These are phyloP conservation scores for Cladosporium sp. DNA, from an alignment of 2,329 filamentous ascomycete species.

Conservation along the genomic window DNA sequence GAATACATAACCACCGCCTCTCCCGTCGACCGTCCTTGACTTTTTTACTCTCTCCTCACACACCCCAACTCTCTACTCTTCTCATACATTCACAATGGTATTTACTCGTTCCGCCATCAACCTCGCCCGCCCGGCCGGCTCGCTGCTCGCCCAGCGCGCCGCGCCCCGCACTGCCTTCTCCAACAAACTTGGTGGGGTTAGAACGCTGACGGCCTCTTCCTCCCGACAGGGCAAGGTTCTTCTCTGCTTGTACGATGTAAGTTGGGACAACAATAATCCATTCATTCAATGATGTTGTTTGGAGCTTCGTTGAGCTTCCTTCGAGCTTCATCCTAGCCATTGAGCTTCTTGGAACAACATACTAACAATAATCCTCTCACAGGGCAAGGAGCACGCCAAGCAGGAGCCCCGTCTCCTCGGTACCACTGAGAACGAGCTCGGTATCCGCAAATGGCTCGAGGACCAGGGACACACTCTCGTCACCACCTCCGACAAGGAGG, in stretches of 20 bases:
- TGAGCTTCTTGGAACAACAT: conserved; percentile 10
- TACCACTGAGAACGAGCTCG: conserved; percentile 97
- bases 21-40: neutral
- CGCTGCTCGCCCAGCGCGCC: conserved; percentile 43
- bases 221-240: conserved; percentile 90
- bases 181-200: conserved; percentile 45
- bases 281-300: conserved; percentile 3
- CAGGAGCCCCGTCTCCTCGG: conserved; percentile 86
- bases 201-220: conserved; percentile 62
- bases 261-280: conserved; percentile 27
- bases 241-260: conserved; percentile 86
- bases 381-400: conserved; percentile 79
- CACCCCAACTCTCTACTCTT: neutral
- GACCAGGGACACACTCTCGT: conserved; percentile 93
- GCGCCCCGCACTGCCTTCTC: conserved; percentile 37
- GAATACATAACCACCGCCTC: conserved; percentile 8
- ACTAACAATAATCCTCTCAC: neutral
- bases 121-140: conserved; percentile 52
- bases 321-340: neutral
- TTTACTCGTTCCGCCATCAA: conserved; percentile 60
- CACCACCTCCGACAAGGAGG: conserved; percentile 97
- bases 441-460: conserved; percentile 95
- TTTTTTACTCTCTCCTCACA: too few species aligned
- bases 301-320: neutral
- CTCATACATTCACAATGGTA: conserved; percentile 46